Evolutionary conservation across 1,284 basidiomycete species (phyloP).

Genomic region (Boletus sp.): DNA sequence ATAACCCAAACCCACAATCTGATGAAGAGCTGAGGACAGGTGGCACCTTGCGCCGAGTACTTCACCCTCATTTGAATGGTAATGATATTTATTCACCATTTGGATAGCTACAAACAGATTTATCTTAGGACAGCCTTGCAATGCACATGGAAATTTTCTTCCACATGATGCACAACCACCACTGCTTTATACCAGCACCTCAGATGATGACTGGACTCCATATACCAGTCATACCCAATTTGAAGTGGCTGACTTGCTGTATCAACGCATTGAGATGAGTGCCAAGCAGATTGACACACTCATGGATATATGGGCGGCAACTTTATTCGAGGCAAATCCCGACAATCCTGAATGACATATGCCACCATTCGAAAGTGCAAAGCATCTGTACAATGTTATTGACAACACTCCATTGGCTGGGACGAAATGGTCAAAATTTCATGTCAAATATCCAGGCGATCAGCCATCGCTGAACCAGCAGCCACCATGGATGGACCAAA

Average conservation of each 20-base stretch:
- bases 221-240: background rate
- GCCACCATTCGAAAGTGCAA: slow-evolving; percentile 24
- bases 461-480: no score
- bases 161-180: background rate
- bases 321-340: background rate
- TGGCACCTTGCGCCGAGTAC: no score
- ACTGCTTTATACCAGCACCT: background rate
- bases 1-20: no score
- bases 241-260: background rate
- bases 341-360: background rate
- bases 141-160: no score
- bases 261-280: background rate
- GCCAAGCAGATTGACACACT: slow-evolving; percentile 23
- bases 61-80: no score
- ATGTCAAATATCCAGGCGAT: slow-evolving; percentile 19
- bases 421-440: slow-evolving; percentile 31
- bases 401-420: slow-evolving; percentile 29
- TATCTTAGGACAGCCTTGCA: no score
- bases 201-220: background rate
- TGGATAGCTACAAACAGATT: no score
- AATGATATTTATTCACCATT: no score
- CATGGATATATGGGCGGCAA: slow-evolving; percentile 28
- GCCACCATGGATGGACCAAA: no score
- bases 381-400: slow-evolving; percentile 33
- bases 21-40: no score